Conservation (phyloP, 2,329 filamentous ascomycete genomes). For the Beauveria scarabaeidicola region DNA sequence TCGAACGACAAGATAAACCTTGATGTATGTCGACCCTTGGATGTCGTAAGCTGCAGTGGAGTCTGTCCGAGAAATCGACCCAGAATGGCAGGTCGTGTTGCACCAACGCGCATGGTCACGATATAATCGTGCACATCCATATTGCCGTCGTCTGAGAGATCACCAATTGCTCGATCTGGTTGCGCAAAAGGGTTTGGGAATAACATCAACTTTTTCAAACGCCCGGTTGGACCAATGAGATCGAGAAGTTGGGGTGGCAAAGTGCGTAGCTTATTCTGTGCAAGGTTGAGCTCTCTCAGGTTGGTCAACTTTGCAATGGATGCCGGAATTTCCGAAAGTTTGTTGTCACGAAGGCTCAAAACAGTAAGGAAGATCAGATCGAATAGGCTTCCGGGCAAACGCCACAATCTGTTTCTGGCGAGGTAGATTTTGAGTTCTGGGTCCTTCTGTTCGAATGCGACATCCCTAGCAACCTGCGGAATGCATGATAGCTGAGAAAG, state of each 20-base stretch:
- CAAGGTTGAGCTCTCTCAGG: slow-evolving; percentile 55
- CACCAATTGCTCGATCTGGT: slow-evolving; percentile 21
- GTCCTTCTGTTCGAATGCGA: slow-evolving; percentile 50
- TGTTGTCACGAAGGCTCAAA: slow-evolving; percentile 58
- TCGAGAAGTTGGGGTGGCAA: slow-evolving; percentile 56
- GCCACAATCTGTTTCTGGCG: slow-evolving; percentile 46
- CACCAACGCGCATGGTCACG: slow-evolving; percentile 5
- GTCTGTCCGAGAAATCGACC: slow-evolving; percentile 9
- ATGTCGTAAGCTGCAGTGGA: slow-evolving; percentile 6
- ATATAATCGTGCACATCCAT: slow-evolving; percentile 12
- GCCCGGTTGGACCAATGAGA: slow-evolving; percentile 37
- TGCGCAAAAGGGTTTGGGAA: slow-evolving; percentile 56
- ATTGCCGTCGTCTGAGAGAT: background rate
- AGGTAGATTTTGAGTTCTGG: slow-evolving; percentile 55
- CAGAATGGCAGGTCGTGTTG: background rate
- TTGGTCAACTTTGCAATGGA: slow-evolving; percentile 49
- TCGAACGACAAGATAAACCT: background rate
- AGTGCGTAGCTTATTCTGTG: slow-evolving; percentile 51
- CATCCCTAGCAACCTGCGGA: slow-evolving; percentile 44
- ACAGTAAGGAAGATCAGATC: slow-evolving; percentile 53
- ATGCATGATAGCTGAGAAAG: slow-evolving; percentile 47
- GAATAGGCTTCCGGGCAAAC: slow-evolving; percentile 53
- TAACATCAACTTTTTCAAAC: slow-evolving; percentile 44
- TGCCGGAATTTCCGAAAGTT: slow-evolving; percentile 51
- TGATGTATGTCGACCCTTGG: slow-evolving; percentile 7